These are phyloP conservation scores for Myochromella boudieri DNA, from an alignment of 768 basidiomycete genomes.

Conservation along the genomic window DNA sequence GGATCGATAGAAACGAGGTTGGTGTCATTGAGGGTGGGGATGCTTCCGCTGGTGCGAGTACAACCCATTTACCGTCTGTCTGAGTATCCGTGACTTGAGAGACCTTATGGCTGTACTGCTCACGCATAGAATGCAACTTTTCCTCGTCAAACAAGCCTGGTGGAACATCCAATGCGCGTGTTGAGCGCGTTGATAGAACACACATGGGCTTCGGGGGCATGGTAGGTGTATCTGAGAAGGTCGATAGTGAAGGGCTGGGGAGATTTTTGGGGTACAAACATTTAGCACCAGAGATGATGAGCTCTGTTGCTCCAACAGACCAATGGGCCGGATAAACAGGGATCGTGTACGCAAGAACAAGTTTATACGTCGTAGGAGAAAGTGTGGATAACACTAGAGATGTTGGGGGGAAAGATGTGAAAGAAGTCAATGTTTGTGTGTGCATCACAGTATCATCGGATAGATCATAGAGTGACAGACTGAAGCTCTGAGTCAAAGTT, in stretches of 20 bases:
- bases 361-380: conserved; percentile 59
- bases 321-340: conserved; percentile 83
- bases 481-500: conserved; percentile 66
- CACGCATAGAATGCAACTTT: conserved; percentile 60
- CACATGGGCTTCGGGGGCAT: conserved; percentile 34
- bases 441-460: conserved; percentile 49
- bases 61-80: conserved; percentile 85
- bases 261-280: conserved; percentile 19
- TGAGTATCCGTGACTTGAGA: conserved; percentile 68
- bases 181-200: conserved; percentile 59
- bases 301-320: conserved; percentile 75
- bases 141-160: conserved; percentile 69
- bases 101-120: conserved; percentile 81
- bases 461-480: conserved; percentile 72
- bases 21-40: conserved; percentile 18
- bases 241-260: conserved; percentile 15
- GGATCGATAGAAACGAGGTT: conserved; percentile 13
- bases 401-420: conserved; percentile 76
- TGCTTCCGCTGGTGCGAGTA: conserved; percentile 61
- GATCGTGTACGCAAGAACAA: conserved; percentile 71
- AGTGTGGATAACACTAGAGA: conserved; percentile 77
- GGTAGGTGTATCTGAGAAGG: conserved; percentile 4
- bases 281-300: conserved; percentile 53
- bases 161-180: conserved; percentile 70
- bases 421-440: conserved; percentile 71